Evolutionary conservation across 768 basidiomycete genomes (phyloP).

Genomic region (Trametes gibbosa): DNA sequence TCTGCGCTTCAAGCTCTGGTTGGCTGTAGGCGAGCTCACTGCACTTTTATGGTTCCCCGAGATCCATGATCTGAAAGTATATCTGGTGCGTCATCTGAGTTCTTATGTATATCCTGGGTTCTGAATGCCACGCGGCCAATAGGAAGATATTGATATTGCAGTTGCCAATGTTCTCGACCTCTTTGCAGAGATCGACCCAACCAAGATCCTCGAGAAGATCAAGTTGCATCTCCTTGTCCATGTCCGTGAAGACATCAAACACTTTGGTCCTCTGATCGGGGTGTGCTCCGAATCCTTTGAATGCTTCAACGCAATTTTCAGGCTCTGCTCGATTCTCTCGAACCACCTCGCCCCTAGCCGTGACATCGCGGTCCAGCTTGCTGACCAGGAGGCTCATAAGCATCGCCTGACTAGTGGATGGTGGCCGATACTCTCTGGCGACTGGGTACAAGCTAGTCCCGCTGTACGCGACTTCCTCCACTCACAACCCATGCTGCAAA

Average conservation of each 20-base stretch:
- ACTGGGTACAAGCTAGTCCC: background rate
- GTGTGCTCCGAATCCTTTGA: conserved; percentile 37
- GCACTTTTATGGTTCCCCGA: conserved; percentile 32
- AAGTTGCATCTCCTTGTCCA: conserved; percentile 37
- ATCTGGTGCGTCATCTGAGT: conserved; percentile 22
- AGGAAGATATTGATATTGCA: conserved; percentile 16
- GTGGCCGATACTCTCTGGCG: background rate
- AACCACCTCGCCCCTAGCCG: conserved; percentile 44
- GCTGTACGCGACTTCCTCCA: background rate
- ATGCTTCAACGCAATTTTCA: conserved; percentile 40
- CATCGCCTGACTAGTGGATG: conserved; percentile 11
- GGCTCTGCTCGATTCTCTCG: conserved; percentile 35
- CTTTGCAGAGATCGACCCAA: conserved; percentile 27
- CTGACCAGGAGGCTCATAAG: conserved; percentile 31
- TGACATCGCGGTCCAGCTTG: conserved; percentile 36
- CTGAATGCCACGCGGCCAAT: no score
- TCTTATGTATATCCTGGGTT: no score
- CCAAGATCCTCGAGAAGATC: conserved; percentile 26
- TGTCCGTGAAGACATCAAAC: conserved; percentile 26
- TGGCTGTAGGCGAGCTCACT: conserved; percentile 32
- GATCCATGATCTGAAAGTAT: conserved; percentile 29
- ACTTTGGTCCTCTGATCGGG: conserved; percentile 33
- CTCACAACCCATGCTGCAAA: background rate
- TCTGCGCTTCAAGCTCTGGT: conserved; percentile 23
- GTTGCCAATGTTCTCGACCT: conserved; percentile 23